Base-by-base conservation (phyloP, 148 eudicot species). In the Rhododendron mucronatum region DNA sequence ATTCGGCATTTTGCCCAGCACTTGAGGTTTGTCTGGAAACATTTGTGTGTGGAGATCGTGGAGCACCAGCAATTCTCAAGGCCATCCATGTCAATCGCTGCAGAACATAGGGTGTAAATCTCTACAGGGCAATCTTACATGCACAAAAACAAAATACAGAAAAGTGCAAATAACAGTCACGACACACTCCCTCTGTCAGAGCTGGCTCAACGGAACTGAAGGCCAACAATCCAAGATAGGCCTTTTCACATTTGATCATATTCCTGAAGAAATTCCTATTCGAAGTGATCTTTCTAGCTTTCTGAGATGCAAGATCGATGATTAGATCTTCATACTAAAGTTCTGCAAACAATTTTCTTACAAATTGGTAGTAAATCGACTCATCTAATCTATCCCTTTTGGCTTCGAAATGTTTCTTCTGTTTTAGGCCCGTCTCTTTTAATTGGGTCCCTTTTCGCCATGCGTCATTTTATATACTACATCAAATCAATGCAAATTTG, bases 21-120 rank as follows among this genome's bases (percentile, higher is more conserved):
- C 5, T 75, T 47, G 81, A 21, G n/a, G 26, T 63, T 23, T 73
- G 78, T 30, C 4, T 37, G 47, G 20, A 28, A 48, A 44, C 33
- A 55, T 82, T 82, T 61, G 86, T 1, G 7, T 1, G 71, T 79
- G 26, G 83, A 82, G 91, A 73, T 53, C 80, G 84, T 7, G 89
- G 88, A 7, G 88, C 84, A 4, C 86, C 86, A 79, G 33, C 86
- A 30, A n/a, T 33, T n/a, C 73, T n/a, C 73, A 65, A 65, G 30
- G 69, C 69, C 69, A 63, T 63, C 69, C 28, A 78, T 85, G 89
- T 83, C 53, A 87, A 18, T 87, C 89, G 16, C 86, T 87, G n/a
- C 83, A 18, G 47, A 87, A 16, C 15, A 55, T 3, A 16, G 6
- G 4, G 61, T 16, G 21, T 51, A 51, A 51, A 3, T 51, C 14